A percentile compares a stretch with the other conserved stretches of the same genome.
Conservation (phyloP, 2,329 filamentous ascomycete genomes). For the Ceratocystis harringtonii region DNA sequence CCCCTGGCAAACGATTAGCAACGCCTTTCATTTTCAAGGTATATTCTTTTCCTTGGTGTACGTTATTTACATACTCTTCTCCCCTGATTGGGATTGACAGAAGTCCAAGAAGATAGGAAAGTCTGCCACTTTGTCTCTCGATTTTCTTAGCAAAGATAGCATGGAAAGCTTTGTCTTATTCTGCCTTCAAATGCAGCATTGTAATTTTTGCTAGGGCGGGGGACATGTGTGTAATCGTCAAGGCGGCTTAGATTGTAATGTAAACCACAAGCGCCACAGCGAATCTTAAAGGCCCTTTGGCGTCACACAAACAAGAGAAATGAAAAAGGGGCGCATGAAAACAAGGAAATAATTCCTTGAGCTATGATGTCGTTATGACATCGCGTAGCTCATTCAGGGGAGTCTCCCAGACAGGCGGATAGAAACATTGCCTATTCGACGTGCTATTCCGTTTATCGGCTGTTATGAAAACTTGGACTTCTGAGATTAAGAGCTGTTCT, state of each 20-base stretch:
- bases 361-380: background rate
- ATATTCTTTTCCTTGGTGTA: background rate
- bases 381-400: background rate
- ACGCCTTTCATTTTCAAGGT: background rate
- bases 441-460: background rate
- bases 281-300: background rate
- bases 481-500: background rate
- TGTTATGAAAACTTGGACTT: background rate
- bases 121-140: background rate
- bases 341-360: background rate
- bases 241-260: background rate
- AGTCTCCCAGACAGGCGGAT: too few species aligned
- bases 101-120: background rate
- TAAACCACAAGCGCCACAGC: background rate
- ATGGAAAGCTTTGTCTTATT: too few species aligned
- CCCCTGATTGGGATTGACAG: background rate
- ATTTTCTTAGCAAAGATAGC: background rate
- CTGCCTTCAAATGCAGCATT: too few species aligned
- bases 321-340: background rate
- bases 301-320: background rate
- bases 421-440: background rate
- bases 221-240: too few species aligned
- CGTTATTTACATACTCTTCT: background rate
- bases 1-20: background rate
- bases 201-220: too few species aligned